These are phyloP conservation scores for Lotmaria passim DNA, from an alignment of 208 protist genomes.

Conservation along the genomic window DNA sequence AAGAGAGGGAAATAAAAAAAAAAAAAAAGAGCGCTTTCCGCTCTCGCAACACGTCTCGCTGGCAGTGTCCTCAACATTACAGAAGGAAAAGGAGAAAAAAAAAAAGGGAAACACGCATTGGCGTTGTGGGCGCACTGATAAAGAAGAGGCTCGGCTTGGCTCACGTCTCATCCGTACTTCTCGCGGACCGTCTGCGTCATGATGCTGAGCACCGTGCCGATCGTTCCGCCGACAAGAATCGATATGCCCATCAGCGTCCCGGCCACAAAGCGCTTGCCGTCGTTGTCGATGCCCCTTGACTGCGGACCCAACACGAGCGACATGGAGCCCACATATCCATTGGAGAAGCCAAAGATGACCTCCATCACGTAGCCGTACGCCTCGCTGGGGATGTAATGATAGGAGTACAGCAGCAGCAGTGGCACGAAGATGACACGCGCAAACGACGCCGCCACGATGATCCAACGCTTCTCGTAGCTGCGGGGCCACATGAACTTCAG, in stretches of 20 bases:
- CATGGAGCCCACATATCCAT: conserved; percentile 59
- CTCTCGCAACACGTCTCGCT: background rate
- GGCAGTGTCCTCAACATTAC: no score
- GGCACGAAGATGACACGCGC: conserved; percentile 58
- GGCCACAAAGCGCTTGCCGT: conserved; percentile 60
- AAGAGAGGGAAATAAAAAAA: background rate
- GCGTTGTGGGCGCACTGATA: no score
- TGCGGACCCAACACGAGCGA: conserved; percentile 55
- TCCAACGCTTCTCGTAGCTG: conserved; percentile 38
- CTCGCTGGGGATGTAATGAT: conserved; percentile 59
- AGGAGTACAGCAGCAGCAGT: conserved; percentile 59
- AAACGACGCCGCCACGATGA: conserved; percentile 44
- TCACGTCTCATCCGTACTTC: conserved; percentile 28
- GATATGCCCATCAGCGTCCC: conserved; percentile 62
- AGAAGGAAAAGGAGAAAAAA: background rate
- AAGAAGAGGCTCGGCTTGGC: no score
- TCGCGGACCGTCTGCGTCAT: conserved; percentile 47
- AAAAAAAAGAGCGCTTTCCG: background rate
- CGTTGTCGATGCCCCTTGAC: conserved; percentile 33
- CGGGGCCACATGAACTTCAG: conserved; percentile 46
- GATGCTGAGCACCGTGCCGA: conserved; percentile 53
- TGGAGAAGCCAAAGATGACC: conserved; percentile 59
- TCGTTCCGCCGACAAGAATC: conserved; percentile 50
- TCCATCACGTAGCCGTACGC: conserved; percentile 56
- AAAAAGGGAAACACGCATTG: background rate